Percentiles rank a stretch among this genome's conserved stretches.
Evolutionary conservation across 768 basidiomycete species (phyloP).

Genomic region (Thelephora aurantiotincta): DNA sequence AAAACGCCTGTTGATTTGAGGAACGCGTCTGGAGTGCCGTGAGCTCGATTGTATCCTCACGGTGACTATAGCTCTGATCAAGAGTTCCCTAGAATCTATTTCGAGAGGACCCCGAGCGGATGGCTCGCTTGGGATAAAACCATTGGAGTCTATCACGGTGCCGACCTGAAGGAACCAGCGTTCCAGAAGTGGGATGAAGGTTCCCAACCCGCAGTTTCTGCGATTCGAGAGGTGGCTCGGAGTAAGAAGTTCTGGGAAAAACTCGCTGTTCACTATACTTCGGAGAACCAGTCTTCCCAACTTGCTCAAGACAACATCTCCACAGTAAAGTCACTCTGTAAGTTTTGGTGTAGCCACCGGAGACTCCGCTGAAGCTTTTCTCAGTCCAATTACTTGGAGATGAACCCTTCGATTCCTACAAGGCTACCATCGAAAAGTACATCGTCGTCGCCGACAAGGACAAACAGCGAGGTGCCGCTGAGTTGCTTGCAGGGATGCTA

Average conservation of each 20-base stretch:
- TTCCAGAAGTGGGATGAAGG: conserved; percentile 46
- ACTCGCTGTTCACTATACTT: conserved; percentile 53
- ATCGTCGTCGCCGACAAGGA: conserved; percentile 63
- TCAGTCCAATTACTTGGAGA: conserved; percentile 70
- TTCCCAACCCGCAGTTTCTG: conserved; percentile 34
- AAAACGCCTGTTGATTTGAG: conserved; percentile 30
- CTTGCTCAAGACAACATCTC: conserved; percentile 60
- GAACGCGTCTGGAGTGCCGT: conserved; percentile 27
- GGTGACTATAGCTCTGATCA: background rate
- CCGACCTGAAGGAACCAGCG: conserved; percentile 32
- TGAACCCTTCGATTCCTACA: conserved; percentile 48
- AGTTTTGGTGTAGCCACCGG: conserved; percentile 8
- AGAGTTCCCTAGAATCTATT: conserved; percentile 26
- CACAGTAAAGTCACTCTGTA: conserved; percentile 65
- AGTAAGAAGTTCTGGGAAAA: conserved; percentile 52
- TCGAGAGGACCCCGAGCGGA: conserved; percentile 45
- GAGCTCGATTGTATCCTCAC: conserved; percentile 12
- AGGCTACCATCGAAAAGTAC: conserved; percentile 47
- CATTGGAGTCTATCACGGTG: conserved; percentile 30
- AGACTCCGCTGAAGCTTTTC: conserved; percentile 4
- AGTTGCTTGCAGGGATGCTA: conserved; percentile 64
- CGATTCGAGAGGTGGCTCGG: conserved; percentile 32
- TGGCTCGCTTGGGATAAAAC: conserved; percentile 52
- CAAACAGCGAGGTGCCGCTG: conserved; percentile 80
- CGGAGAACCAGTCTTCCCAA: conserved; percentile 59